Percentiles rank a stretch among this genome's conserved stretches.
Conservation (phyloP, 768 basidiomycete genomes). For the Boletus huronensis region DNA sequence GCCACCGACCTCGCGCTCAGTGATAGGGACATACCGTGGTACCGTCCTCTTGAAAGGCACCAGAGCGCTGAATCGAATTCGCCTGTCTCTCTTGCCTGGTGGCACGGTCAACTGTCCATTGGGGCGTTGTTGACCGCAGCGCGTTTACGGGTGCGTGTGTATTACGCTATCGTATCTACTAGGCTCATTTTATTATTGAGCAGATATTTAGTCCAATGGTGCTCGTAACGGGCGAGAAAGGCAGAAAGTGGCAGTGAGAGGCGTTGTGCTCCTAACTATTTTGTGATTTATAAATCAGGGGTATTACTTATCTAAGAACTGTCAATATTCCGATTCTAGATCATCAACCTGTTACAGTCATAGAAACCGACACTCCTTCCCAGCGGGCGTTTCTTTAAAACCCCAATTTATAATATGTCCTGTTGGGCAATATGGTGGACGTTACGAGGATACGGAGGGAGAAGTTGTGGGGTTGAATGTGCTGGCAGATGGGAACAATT, state of each 20-base stretch:
- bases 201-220: conserved; percentile 11
- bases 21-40: conserved; percentile 5
- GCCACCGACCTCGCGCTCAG: neutral
- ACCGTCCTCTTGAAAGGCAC: neutral
- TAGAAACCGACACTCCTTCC: too few species aligned
- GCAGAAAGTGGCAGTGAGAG: neutral
- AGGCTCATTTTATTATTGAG: neutral
- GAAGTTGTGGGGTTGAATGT: too few species aligned
- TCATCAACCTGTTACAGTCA: too few species aligned
- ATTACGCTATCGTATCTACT: neutral
- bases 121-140: conserved; percentile 1
- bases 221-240: conserved; percentile 1
- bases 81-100: neutral
- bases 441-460: too few species aligned
- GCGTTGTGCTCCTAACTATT: neutral
- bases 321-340: too few species aligned
- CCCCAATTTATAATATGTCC: too few species aligned
- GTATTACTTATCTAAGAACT: too few species aligned
- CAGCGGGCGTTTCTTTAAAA: too few species aligned
- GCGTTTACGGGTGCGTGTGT: neutral
- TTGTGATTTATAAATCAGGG: too few species aligned
- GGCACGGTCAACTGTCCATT: conserved; percentile 6
- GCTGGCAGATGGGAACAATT: too few species aligned
- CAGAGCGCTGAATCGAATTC: neutral
- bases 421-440: too few species aligned